Evolutionary conservation across 768 basidiomycete genomes (phyloP).

Genomic region (Candolleomyces aberdarensis): DNA sequence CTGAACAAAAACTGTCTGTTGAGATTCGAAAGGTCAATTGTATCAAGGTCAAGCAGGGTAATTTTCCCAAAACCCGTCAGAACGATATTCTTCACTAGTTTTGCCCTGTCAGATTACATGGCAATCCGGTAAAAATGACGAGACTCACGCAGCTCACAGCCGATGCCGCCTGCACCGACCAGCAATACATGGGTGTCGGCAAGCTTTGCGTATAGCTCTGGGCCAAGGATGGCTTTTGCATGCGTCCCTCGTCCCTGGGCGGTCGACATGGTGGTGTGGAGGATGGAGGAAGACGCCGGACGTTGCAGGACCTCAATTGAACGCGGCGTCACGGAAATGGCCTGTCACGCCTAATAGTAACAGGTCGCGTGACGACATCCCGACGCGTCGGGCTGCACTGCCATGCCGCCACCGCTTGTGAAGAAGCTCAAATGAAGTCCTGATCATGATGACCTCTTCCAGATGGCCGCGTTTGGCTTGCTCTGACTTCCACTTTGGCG

Average conservation of each 20-base stretch:
- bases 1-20: slow-evolving; percentile 96
- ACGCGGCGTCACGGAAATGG: slow-evolving; percentile 1
- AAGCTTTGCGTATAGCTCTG: slow-evolving; percentile 60
- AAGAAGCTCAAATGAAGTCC: too few species aligned
- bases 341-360: background rate
- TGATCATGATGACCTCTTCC: too few species aligned
- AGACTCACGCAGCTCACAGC: slow-evolving; percentile 85
- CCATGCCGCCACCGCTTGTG: too few species aligned
- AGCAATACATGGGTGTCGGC: slow-evolving; percentile 71
- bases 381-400: too few species aligned
- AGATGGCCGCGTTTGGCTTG: too few species aligned
- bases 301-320: background rate
- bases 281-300: background rate
- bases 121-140: background rate
- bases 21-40: slow-evolving; percentile 96
- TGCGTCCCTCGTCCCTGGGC: slow-evolving; percentile 53
- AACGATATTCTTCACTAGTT: slow-evolving; percentile 90
- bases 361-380: background rate
- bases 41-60: slow-evolving; percentile 93
- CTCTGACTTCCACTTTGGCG: too few species aligned
- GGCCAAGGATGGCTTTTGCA: slow-evolving; percentile 77
- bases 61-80: slow-evolving; percentile 91
- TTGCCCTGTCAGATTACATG: background rate
- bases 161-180: slow-evolving; percentile 96
- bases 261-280: slow-evolving; percentile 35